A percentile compares a stretch with the other conserved stretches of the same genome.
phyloP scores from a whole-genome alignment of 768 basidiomycete species.

The Lanmaoa pseudosensibilis region DNA sequence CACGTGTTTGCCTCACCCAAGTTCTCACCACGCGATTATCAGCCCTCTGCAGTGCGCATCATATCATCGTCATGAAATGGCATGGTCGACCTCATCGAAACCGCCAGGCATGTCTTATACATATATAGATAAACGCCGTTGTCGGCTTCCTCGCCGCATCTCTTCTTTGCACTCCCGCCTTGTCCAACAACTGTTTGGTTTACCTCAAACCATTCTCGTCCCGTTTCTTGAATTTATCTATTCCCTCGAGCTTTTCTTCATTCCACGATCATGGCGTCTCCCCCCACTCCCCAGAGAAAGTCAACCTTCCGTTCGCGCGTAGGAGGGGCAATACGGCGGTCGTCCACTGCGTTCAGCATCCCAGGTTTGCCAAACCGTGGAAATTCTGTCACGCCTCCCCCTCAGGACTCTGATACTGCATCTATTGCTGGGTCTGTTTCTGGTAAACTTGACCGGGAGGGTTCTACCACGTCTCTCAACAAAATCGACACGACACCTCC shows the following conservation, averaged over 20 bases:
- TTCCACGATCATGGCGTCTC: constrained; percentile 30
- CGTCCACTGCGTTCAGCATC: constrained; percentile 54
- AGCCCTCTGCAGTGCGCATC: constrained; percentile 32
- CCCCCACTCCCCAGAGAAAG: constrained; percentile 37
- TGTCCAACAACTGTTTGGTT: constrained; percentile 8
- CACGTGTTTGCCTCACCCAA: constrained; percentile 36
- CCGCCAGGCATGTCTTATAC: constrained; percentile 32
- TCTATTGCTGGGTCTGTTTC: constrained; percentile 29
- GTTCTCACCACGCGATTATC: constrained; percentile 37
- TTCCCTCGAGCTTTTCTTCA: background rate
- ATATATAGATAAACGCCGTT: constrained; percentile 30
- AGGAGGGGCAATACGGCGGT: constrained; percentile 58
- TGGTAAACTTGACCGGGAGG: constrained; percentile 31
- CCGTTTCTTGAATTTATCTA: constrained; percentile 10
- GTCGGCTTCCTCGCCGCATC: constrained; percentile 21
- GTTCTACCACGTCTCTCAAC: constrained; percentile 31
- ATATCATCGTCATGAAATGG: constrained; percentile 28
- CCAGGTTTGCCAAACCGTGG: constrained; percentile 34
- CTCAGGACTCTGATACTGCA: constrained; percentile 29
- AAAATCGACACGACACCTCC: constrained; percentile 36
- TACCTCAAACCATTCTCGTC: constrained; percentile 7
- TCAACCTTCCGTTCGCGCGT: constrained; percentile 57
- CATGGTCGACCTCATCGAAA: constrained; percentile 38
- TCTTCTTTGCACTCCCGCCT: constrained; percentile 23
- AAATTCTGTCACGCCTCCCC: constrained; percentile 26